Conservation (phyloP, 805 yeast species). For the Hanseniaspora clermontiae region DNA sequence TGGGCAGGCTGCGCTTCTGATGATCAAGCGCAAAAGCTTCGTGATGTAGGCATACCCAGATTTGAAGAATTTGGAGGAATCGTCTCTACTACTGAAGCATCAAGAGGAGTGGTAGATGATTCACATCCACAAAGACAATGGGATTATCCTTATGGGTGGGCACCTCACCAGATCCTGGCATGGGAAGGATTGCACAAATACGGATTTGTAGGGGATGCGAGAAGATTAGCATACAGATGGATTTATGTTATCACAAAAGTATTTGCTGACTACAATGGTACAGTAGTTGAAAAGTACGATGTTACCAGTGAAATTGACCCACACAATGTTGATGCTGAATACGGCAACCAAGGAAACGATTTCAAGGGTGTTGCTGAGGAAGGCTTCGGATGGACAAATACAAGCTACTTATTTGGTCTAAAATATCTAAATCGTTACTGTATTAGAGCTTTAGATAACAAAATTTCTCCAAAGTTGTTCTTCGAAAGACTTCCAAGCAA, state of each 20-base stretch:
- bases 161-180: constrained; percentile 90
- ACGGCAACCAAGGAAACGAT: constrained; percentile 91
- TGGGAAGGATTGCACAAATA: constrained; percentile 78
- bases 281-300: constrained; percentile 89
- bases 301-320: constrained; percentile 75
- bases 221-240: constrained; percentile 77
- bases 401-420: constrained; percentile 66
- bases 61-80: constrained; percentile 84
- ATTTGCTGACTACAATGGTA: constrained; percentile 84
- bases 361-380: constrained; percentile 88
- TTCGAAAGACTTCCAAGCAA: constrained; percentile 35
- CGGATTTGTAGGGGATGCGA: constrained; percentile 51
- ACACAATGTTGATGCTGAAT: constrained; percentile 87
- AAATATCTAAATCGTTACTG: constrained; percentile 54
- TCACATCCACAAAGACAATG: constrained; percentile 84
- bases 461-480: constrained; percentile 58
- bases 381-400: constrained; percentile 98
- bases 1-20: constrained; percentile 65
- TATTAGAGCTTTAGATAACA: constrained; percentile 63
- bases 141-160: constrained; percentile 99
- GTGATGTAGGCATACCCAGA: constrained; percentile 44
- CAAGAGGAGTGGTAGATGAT: constrained; percentile 59
- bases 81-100: constrained; percentile 65
- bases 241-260: constrained; percentile 76
- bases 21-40: constrained; percentile 56